Base-by-base conservation (phyloP, 371 early-diverging fungal species). In the Mucor indicus region DNA sequence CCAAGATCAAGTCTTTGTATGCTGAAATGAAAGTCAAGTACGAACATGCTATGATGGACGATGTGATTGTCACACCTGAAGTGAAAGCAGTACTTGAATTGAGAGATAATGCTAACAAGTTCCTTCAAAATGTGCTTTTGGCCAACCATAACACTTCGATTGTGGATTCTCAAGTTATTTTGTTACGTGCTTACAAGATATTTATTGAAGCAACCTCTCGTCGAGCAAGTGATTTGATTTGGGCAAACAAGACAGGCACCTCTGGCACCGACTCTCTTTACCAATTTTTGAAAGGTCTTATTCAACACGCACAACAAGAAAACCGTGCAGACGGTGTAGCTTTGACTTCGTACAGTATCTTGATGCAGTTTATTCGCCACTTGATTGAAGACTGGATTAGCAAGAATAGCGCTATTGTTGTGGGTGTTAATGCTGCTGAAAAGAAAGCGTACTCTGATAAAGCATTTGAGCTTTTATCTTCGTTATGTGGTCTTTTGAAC, bases 341-440 rank as follows among this genome's bases (percentile, higher is more conserved):
- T 2, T 39, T 69, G 21, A 67, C 60, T 12, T 48, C 43, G 2
- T 67, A 64, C 32, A 57, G 52, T 38, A 43, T 54, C 4, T 42
- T 64, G 10, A 46, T 74, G 23, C 45, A 55, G 3, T 55, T 70
- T 13, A 57, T 68, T 21, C 65, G 75, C 8, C 63, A 38, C n/a
- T 40, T 74, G 44, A 65, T 58, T 2, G 75, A 74, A 31, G 63
- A 74, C 12, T 74, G 75, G 75, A 65, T 70, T 19, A 37, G 29
- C 19, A 48, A 57, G 2, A 59, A 62, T 15, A 44, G 46, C 4
- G 23, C 32, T 4, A 21, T 53, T 3, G 42, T 66, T 2, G 17
- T 33, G 2, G 60, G 58, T 16, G 44, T 8, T 5, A 57, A 60
- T 31, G 30, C 38, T 13, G 32, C 40, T 20, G 46, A 42, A 8